Conservation (phyloP, 2,329 filamentous ascomycete genomes). For the Aureobasidium sp. region DNA sequence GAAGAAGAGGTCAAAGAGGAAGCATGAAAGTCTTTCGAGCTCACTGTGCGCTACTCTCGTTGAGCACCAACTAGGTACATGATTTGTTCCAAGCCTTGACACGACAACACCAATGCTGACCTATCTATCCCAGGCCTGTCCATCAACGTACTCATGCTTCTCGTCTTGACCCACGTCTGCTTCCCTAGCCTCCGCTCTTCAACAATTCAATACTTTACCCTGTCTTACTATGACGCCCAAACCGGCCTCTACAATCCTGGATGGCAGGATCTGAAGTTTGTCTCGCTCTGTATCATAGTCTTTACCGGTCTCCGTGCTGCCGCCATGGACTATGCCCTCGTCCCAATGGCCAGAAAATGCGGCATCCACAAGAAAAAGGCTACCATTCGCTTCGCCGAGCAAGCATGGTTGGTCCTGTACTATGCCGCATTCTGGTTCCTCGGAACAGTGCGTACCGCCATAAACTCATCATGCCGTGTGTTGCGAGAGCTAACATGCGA, state of each 20-base stretch:
- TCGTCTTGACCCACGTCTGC: constrained; percentile 71
- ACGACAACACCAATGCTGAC: background rate
- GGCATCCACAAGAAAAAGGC: constrained; percentile 72
- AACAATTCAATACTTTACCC: constrained; percentile 79
- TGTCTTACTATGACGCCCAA: constrained; percentile 69
- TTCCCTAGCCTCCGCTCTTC: constrained; percentile 71
- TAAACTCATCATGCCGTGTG: background rate
- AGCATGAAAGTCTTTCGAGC: constrained; percentile 24
- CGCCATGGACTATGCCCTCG: constrained; percentile 78
- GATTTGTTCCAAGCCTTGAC: background rate
- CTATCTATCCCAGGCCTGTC: constrained; percentile 55
- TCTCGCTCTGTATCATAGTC: constrained; percentile 68
- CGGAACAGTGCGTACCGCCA: constrained; percentile 44
- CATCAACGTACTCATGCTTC: constrained; percentile 73
- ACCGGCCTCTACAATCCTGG: constrained; percentile 67
- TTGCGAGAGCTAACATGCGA: background rate
- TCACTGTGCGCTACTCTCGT: constrained; percentile 29
- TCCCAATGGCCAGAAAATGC: constrained; percentile 61
- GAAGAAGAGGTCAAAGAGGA: constrained; percentile 13
- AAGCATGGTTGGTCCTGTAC: constrained; percentile 85
- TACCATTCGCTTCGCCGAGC: constrained; percentile 79
- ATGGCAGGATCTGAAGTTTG: constrained; percentile 68
- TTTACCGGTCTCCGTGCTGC: constrained; percentile 81
- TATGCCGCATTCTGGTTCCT: constrained; percentile 72
- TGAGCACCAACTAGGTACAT: constrained; percentile 32